phyloP scores from a whole-genome alignment of 768 basidiomycete species.

The Galerina sulciceps region DNA sequence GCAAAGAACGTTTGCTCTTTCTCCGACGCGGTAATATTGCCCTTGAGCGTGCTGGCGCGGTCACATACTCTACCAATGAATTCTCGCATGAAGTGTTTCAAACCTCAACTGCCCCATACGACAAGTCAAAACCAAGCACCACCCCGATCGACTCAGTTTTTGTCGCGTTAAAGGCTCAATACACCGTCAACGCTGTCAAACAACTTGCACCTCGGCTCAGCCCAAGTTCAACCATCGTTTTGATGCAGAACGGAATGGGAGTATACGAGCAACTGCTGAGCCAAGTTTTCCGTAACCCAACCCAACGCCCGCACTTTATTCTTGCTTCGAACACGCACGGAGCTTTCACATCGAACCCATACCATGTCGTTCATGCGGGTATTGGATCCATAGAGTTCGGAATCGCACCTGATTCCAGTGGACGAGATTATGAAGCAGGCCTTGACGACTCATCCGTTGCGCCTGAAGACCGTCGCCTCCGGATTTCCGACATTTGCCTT shows the following conservation, averaged over 20 bases:
- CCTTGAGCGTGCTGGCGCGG: slow-evolving; percentile 55
- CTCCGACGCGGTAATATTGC: slow-evolving; percentile 40
- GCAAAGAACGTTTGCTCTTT: slow-evolving; percentile 39
- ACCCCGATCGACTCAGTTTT: slow-evolving; percentile 74
- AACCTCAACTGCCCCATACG: background rate
- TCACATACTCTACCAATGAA: slow-evolving; percentile 38
- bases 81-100: slow-evolving; percentile 56
- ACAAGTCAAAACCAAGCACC: background rate
- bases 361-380: slow-evolving; percentile 72
- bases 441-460: slow-evolving; percentile 38
- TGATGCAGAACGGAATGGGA: slow-evolving; percentile 96
- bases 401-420: slow-evolving; percentile 69
- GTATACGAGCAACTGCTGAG: slow-evolving; percentile 78
- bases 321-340: slow-evolving; percentile 85
- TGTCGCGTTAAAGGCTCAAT: slow-evolving; percentile 79
- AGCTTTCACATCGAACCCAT: slow-evolving; percentile 55
- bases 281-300: slow-evolving; percentile 72
- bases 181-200: slow-evolving; percentile 60
- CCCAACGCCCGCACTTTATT: slow-evolving; percentile 82
- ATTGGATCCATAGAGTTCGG: slow-evolving; percentile 77
- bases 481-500: slow-evolving; percentile 55
- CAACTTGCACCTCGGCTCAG: slow-evolving; percentile 66
- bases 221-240: slow-evolving; percentile 77
- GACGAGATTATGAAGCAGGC: slow-evolving; percentile 67
- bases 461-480: slow-evolving; percentile 42